Evolutionary conservation across 2,329 filamentous ascomycete species (phyloP), one percentile per base, ranked within the genome.

Genomic region (Trichophyton mentagrophytes): DNA sequence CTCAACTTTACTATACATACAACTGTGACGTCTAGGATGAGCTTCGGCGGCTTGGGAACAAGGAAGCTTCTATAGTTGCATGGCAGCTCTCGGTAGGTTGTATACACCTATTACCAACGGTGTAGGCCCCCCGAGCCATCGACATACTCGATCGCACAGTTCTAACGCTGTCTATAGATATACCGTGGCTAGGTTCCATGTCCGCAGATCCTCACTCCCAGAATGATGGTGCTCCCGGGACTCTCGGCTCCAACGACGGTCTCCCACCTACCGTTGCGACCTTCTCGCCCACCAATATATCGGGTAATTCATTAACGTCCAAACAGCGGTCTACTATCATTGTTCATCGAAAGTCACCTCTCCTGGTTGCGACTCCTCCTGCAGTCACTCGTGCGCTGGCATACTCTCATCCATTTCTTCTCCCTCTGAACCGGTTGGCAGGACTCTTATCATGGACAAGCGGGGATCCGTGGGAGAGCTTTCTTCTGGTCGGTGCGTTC

Each of bases 381-480:
- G 89, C 96, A 71, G 87, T 99, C 71, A 99, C 93, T 1, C 85
- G 93, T 67, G 91, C 92, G 13, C 81, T 99, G 63, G 92, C 92
- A 65, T 96, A 97, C 72, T 96, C 91, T 65, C 92, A 99, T 71
- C 91, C 93, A 0, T 97, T 96, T 71, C 79, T 99, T 6, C 78
- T 96, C 6, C 90, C 91, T 4, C 78, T 97, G 61, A 97, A 96
- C 72, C 88, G 87, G 70, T 74, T 95, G 15, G 87, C 83, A 2
- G 93, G 92, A 0, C 77, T 99, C 63, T 70, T 99, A 64, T 96
- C 89, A 76, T 99, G 93, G 93, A 96, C 90, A 7, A 91, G 88
- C 0, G 88, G 84, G 44, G 93, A 99, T 71, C 85, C 91, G 0
- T 99, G 92, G 92, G 90, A 97, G 78, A 96, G 91, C 78, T 99